Evolutionary conservation across 345 rosid genomes (phyloP), one percentile per base, ranked within the genome.

Genomic region (Arabidopsis suecica): DNA sequence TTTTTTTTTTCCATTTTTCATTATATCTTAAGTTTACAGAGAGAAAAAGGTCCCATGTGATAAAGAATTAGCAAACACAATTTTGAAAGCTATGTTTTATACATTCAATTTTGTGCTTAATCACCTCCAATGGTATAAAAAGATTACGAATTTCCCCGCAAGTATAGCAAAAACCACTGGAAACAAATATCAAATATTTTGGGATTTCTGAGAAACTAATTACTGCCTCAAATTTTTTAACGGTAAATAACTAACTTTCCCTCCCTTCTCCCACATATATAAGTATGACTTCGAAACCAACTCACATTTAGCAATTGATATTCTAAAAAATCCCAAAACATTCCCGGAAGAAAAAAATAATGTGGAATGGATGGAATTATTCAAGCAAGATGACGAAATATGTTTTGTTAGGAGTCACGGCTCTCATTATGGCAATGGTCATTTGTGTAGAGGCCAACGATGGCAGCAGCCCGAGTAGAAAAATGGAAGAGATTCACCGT

Each of bases 101-200:
- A 48, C 41, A 34, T 58, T 6, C 32, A 41, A n/a, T 71, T 40
- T 61, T 69, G 42, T 61, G 50, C 37, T 14, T 3, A 45, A 61
- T 42, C 30, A 60, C 56, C 63, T 42, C 79, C 74, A 33, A 22
- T 61, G 79, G 28, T 69, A 23, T 44, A 54, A 68, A 75, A 68
- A 54, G 65, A 45, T 13, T 5, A 60, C 25, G 10, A 2, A 56
- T 63, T 25, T 30, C 8, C 71, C 72, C 81, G 81, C 63, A 78
- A 78, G 57, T 50, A 65, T 65, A 78, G 81, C 64, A 72, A 78
- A 71, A 72, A 14, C 81, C 73, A 72, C 28, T 59, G 34, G 6
- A 54, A 44, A 67, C 28, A 37, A 16, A 10, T 9, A 12, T 49
- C 22, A 61, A 13, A 13, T 28, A 8, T 11, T 28, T 28, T 28